Base-by-base conservation (phyloP, 805 yeast genomes). In the Candida odintsovae region DNA sequence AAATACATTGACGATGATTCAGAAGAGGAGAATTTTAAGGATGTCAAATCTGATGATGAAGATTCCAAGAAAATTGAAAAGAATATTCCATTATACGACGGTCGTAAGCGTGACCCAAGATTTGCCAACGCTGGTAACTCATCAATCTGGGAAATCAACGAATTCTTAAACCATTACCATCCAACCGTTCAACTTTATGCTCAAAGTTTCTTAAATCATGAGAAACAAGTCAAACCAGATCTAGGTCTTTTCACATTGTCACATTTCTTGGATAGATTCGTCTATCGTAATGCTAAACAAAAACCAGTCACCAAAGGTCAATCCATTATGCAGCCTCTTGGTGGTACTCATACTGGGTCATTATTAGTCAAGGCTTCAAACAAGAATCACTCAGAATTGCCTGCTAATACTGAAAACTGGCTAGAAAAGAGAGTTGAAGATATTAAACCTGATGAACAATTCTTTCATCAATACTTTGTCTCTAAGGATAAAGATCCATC, bases 241-340 rank as follows among this genome's bases (percentile, higher is more conserved):
- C 70, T 94, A 45, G 96, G 95, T 7, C 76, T 94, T 50, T 92
- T 81, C 67, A 83, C 97, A 0, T 72, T 94, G 52, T 74, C 86
- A 19, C 97, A 90, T 66, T 94, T 94, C 79, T 75, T 94, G 68
- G 97, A 94, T 67, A 80, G 95, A 65, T 94, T 95, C 68, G 97
- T 94, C 36, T 94, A 94, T 71, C 85, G 88, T 68, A 89, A 90
- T 64, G 88, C 97, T 41, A 89, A 88, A 69, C 84, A 80, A 57
- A 86, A 84, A 65, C 73, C 81, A 18, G 64, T 71, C 29, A 69
- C 82, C n/a, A 82, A 86, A 63, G 98, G 98, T 59, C 73, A 85
- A 4, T 89, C 97, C 39, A 90, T 94, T 62, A 94, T 94, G 98
- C 99, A 94, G 72, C 98, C 99, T 43, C 73, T 94, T 53, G 90